Evolutionary conservation across 2,329 filamentous ascomycete species (phyloP).

Genomic region (Pleomassaria siparia): DNA sequence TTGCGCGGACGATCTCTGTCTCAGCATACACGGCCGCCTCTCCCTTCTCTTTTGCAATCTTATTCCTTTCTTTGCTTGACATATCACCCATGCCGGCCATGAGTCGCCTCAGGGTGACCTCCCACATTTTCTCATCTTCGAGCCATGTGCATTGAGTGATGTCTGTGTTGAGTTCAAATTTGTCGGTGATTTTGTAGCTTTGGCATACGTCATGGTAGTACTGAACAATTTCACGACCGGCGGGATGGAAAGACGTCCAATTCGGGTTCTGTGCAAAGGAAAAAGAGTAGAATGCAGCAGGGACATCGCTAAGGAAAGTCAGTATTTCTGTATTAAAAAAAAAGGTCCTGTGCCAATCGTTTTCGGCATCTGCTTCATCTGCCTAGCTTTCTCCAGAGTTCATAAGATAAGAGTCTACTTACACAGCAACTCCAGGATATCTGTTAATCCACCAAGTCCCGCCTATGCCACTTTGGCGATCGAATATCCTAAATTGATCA

Average conservation of each 20-base stretch:
- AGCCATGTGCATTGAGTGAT: constrained; percentile 57
- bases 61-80: constrained; percentile 49
- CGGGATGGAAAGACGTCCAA: constrained; percentile 54
- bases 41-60: constrained; percentile 49
- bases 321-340: constrained; percentile 7
- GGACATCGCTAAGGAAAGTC: constrained; percentile 43
- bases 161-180: constrained; percentile 61
- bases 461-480: constrained; percentile 58
- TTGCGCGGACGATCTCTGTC: constrained; percentile 55
- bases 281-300: constrained; percentile 59
- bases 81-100: constrained; percentile 58
- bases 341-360: no score
- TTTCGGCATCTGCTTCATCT: no score
- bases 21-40: constrained; percentile 51
- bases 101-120: constrained; percentile 55
- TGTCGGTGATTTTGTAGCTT: constrained; percentile 56
- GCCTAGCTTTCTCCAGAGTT: no score
- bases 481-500: constrained; percentile 63
- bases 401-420: constrained; percentile 43
- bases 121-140: constrained; percentile 57
- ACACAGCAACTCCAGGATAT: constrained; percentile 59
- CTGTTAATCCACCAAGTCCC: constrained; percentile 67
- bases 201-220: constrained; percentile 58
- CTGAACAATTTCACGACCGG: constrained; percentile 52
- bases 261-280: constrained; percentile 56